Percentiles rank a stretch among this genome's conserved stretches.
phyloP scores from a whole-genome alignment of 2,329 filamentous ascomycete genomes.

The Fusarium proliferatum region DNA sequence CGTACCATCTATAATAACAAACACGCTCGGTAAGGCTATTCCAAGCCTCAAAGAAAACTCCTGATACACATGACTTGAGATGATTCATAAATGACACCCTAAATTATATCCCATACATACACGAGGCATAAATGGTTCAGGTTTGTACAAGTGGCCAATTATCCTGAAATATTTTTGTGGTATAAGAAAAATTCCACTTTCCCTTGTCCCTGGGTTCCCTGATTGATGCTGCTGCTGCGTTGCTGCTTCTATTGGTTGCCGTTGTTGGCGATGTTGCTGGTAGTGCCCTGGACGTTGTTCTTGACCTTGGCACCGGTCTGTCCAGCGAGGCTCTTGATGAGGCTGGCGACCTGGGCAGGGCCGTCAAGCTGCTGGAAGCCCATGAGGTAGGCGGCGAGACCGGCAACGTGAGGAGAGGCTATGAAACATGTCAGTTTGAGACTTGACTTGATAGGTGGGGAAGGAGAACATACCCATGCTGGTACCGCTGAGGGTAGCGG shows the following conservation, averaged over 20 bases:
- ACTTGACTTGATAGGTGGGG: not conserved
- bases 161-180: constrained; percentile 36
- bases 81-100: constrained; percentile 27
- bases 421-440: constrained; percentile 23
- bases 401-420: constrained; percentile 74
- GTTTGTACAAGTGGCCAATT: constrained; percentile 39
- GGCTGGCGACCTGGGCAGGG: constrained; percentile 51
- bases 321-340: constrained; percentile 66
- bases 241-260: constrained; percentile 51
- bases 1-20: constrained; percentile 30
- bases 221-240: constrained; percentile 17
- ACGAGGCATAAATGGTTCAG: constrained; percentile 32
- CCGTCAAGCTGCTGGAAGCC: constrained; percentile 61
- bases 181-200: constrained; percentile 31
- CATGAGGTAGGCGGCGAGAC: constrained; percentile 76
- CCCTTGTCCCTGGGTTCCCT: constrained; percentile 18
- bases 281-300: constrained; percentile 58
- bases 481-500: constrained; percentile 62
- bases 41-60: constrained; percentile 19
- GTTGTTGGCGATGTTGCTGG: constrained; percentile 68
- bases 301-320: constrained; percentile 57
- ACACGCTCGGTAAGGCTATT: constrained; percentile 6
- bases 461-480: constrained; percentile 61
- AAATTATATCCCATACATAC: constrained; percentile 42
- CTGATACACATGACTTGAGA: constrained; percentile 12